Evolutionary conservation across 441 rosid genomes (phyloP).

Genomic region (Rhodomyrtus psidioides): DNA sequence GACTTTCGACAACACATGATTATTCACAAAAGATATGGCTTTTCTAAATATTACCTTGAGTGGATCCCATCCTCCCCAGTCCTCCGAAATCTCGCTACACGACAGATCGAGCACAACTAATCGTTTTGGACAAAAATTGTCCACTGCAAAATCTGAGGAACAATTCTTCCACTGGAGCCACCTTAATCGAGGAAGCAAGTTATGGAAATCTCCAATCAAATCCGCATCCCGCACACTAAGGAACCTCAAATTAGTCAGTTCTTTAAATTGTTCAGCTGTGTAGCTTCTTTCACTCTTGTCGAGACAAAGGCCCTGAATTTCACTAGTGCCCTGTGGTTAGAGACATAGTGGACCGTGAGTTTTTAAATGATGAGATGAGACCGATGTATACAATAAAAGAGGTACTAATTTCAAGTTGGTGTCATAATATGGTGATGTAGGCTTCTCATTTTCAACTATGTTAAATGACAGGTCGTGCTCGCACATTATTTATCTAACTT

Average conservation of each 20-base stretch:
- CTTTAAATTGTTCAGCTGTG: accelerated
- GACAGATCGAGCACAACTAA: accelerated
- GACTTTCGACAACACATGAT: neutral
- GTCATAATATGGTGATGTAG: too few relatives aligned
- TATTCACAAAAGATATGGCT: neutral
- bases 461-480: too few relatives aligned
- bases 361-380: too few relatives aligned
- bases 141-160: accelerated
- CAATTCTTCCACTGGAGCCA: accelerated
- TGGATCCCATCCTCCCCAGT: neutral
- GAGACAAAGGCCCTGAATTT: neutral
- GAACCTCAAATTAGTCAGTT: neutral
- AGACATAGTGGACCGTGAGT: too few relatives aligned
- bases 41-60: neutral
- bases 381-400: too few relatives aligned
- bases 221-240: neutral
- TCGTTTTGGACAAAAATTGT: accelerated
- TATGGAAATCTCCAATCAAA: accelerated
- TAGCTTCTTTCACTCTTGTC: neutral
- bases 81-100: accelerated
- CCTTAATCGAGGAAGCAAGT: neutral
- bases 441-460: too few relatives aligned
- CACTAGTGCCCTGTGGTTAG: too few relatives aligned
- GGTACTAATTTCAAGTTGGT: neutral
- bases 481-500: too few relatives aligned